phyloP scores from a whole-genome alignment of 352 stramenopile genomes.

The Phytophthora multivora region DNA sequence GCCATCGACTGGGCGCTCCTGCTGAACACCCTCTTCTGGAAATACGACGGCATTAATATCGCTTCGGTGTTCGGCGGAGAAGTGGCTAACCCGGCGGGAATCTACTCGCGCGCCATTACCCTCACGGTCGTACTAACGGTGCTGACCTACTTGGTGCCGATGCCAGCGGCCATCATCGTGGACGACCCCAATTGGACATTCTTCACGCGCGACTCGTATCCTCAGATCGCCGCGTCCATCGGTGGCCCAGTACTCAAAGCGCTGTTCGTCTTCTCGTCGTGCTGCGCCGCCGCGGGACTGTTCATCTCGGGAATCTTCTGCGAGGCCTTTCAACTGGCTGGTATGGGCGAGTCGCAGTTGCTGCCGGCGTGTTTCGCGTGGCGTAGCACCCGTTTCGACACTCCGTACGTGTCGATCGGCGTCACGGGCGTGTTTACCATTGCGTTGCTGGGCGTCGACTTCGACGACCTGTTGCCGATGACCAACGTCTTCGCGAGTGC shows the following conservation, averaged over 20 bases:
- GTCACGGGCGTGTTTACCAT: slow-evolving; percentile 43
- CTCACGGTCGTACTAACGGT: slow-evolving; percentile 35
- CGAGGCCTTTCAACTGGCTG: slow-evolving; percentile 87
- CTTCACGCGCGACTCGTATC: slow-evolving; percentile 91
- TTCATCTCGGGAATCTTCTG: slow-evolving; percentile 92
- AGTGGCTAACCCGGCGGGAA: slow-evolving; percentile 74
- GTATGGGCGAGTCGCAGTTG: slow-evolving; percentile 82
- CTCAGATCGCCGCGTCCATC: slow-evolving; percentile 78
- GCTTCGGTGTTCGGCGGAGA: slow-evolving; percentile 87
- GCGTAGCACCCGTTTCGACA: slow-evolving; percentile 39
- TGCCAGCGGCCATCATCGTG: slow-evolving; percentile 83
- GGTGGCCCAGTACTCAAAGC: slow-evolving; percentile 82
- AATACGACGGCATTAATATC: slow-evolving; percentile 92
- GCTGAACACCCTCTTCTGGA: slow-evolving; percentile 94
- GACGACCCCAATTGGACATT: slow-evolving; percentile 68
- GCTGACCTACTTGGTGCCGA: slow-evolving; percentile 51
- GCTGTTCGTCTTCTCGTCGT: slow-evolving; percentile 82
- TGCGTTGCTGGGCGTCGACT: slow-evolving; percentile 44
- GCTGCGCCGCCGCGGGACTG: slow-evolving; percentile 84
- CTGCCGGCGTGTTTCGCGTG: slow-evolving; percentile 81
- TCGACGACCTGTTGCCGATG: slow-evolving; percentile 77
- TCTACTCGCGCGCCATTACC: slow-evolving; percentile 59
- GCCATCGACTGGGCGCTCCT: slow-evolving; percentile 76
- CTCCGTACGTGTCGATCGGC: slow-evolving; percentile 49
- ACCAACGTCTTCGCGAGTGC: slow-evolving; percentile 91